These are phyloP conservation scores for Mentha longifolia DNA, from an alignment of 257 asterid genomes.

Conservation along the genomic window DNA sequence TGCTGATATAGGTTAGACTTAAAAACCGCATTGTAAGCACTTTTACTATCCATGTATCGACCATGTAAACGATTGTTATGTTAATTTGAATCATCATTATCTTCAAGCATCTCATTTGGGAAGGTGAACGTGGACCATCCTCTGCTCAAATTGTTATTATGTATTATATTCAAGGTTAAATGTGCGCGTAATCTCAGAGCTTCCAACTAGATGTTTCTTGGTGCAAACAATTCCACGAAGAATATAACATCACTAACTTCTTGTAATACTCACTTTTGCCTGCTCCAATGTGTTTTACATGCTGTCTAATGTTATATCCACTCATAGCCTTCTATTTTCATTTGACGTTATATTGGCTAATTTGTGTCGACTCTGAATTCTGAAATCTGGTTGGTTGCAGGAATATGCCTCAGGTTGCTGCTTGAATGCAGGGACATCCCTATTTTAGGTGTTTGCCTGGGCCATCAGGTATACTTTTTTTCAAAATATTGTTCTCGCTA, in stretches of 20 bases:
- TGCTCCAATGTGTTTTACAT: not conserved
- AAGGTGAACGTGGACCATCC: conserved; percentile 10
- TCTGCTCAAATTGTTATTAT: not conserved
- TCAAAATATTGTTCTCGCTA: not conserved
- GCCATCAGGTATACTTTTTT: conserved; percentile 82
- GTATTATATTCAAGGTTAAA: conserved; percentile 8
- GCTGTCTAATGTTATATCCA: not conserved
- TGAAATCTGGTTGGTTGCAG: conserved; percentile 49
- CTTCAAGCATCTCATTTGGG: not conserved
- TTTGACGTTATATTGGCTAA: conserved; percentile 27
- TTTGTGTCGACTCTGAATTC: conserved; percentile 10
- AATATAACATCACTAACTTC: not conserved
- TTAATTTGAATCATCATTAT: conserved; percentile 1
- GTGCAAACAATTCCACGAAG: conserved; percentile 9
- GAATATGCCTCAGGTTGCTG: conserved; percentile 89
- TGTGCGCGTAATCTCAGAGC: no score
- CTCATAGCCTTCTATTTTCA: not conserved
- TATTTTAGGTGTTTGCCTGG: conserved; percentile 96
- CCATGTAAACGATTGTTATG: not conserved
- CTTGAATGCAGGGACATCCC: conserved; percentile 91
- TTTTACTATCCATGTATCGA: not conserved
- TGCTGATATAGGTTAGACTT: conserved; percentile 77
- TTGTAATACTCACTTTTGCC: not conserved
- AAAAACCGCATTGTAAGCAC: not conserved
- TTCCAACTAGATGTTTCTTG: not conserved